Evolutionary conservation across 2,329 filamentous ascomycete genomes (phyloP).

Genomic region (Diplodia mutila): DNA sequence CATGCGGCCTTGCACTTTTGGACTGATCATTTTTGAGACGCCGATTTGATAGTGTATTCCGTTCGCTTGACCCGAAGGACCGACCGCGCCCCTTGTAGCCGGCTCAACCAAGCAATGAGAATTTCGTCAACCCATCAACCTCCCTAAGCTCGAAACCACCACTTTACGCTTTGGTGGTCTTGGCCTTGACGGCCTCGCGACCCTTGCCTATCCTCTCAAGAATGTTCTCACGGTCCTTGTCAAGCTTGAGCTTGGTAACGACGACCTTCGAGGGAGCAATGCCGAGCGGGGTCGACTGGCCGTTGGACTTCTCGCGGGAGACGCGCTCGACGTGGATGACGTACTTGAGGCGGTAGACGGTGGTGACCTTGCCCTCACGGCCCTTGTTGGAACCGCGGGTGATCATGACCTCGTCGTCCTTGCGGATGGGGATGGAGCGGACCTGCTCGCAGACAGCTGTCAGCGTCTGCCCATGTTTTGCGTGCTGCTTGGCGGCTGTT

Average conservation of each 20-base stretch:
- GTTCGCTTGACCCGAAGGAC: conserved; percentile 40
- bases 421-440: conserved; percentile 79
- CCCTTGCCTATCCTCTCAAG: conserved; percentile 82
- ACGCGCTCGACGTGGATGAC: conserved; percentile 96
- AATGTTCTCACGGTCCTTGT: conserved; percentile 89
- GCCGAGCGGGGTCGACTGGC: conserved; percentile 92
- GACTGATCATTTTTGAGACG: conserved; percentile 31
- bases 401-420: conserved; percentile 78
- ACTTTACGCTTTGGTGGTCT: conserved; percentile 55
- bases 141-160: conserved; percentile 30
- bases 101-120: conserved; percentile 39
- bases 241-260: conserved; percentile 98
- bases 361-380: conserved; percentile 96
- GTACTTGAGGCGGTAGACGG: conserved; percentile 83
- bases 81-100: conserved; percentile 40
- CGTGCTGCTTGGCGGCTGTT: background rate
- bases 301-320: conserved; percentile 94
- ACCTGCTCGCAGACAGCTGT: conserved; percentile 59
- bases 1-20: conserved; percentile 41
- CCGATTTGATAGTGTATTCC: conserved; percentile 45
- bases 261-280: conserved; percentile 96
- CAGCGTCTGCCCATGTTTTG: conserved; percentile 13
- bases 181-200: conserved; percentile 76
- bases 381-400: conserved; percentile 95
- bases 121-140: conserved; percentile 43